phyloP scores from a whole-genome alignment of 2,329 filamentous ascomycete genomes.

The Monosporascus sp. region DNA sequence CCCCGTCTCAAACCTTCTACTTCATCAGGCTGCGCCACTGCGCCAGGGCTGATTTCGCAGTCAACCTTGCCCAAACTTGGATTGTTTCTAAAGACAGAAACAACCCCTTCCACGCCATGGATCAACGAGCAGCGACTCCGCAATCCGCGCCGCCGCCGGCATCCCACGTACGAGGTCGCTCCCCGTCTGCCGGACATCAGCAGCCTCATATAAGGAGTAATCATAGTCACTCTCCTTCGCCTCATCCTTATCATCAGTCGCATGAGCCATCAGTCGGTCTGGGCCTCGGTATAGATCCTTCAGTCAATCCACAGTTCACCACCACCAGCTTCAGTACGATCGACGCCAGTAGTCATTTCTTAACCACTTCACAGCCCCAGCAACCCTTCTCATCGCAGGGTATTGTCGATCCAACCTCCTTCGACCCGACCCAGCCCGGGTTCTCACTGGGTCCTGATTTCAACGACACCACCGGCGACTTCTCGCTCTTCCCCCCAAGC shows the following conservation, averaged over 20 bases:
- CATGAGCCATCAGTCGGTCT: conserved; percentile 47
- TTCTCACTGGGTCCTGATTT: conserved; percentile 48
- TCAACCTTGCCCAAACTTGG: conserved; percentile 23
- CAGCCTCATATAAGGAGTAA: conserved; percentile 63
- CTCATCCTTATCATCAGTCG: conserved; percentile 46
- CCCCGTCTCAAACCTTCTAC: conserved; percentile 11
- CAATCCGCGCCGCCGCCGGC: background rate
- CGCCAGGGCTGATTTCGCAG: conserved; percentile 25
- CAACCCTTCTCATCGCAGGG: conserved; percentile 38
- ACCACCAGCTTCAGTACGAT: conserved; percentile 42
- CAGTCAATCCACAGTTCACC: conserved; percentile 34
- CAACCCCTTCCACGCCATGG: conserved; percentile 38
- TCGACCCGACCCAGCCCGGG: conserved; percentile 31
- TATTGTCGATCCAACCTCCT: conserved; percentile 30
- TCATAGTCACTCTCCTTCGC: conserved; percentile 60
- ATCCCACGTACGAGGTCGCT: conserved; percentile 45
- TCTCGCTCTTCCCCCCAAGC: conserved; percentile 57
- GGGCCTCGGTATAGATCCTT: conserved; percentile 53
- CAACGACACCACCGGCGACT: conserved; percentile 44
- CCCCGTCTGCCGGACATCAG: conserved; percentile 54
- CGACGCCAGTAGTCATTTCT: conserved; percentile 40
- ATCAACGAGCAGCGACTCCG: conserved; percentile 36
- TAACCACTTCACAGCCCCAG: conserved; percentile 44
- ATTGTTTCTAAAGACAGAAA: conserved; percentile 30
- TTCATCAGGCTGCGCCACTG: conserved; percentile 23